A percentile compares a stretch with the other conserved stretches of the same genome.
Evolutionary conservation across 805 yeast species (phyloP).

Genomic region (Kluyveromyces aestuarii): DNA sequence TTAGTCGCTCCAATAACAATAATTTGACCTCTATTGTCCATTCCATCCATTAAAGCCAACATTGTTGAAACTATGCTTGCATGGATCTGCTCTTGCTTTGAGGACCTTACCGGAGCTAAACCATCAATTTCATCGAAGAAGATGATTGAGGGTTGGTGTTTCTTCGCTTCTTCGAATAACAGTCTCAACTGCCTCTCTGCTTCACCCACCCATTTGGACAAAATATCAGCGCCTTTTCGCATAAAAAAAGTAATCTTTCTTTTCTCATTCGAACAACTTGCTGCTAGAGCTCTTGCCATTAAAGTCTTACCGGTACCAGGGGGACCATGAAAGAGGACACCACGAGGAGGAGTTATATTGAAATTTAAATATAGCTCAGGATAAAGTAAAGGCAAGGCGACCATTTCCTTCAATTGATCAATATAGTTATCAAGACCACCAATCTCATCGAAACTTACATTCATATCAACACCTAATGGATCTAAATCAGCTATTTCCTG

Average conservation of each 20-base stretch:
- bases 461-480: conserved; percentile 85
- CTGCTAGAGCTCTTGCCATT: conserved; percentile 96
- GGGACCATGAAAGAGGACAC: conserved; percentile 96
- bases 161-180: conserved; percentile 90
- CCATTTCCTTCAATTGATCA: conserved; percentile 93
- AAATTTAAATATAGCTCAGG: conserved; percentile 91
- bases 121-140: conserved; percentile 98
- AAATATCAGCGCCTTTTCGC: conserved; percentile 97
- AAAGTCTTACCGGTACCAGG: conserved; percentile 98
- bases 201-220: conserved; percentile 98
- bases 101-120: conserved; percentile 92
- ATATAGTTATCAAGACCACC: conserved; percentile 92
- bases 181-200: conserved; percentile 91
- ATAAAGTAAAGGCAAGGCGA: conserved; percentile 80
- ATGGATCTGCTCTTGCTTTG: conserved; percentile 97
- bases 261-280: conserved; percentile 80
- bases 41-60: conserved; percentile 96
- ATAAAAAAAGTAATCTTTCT: conserved; percentile 90
- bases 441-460: conserved; percentile 71
- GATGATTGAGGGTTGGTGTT: conserved; percentile 91
- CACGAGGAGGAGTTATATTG: conserved; percentile 91
- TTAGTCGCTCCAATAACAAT: conserved; percentile 97
- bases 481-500: conserved; percentile 77
- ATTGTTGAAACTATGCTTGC: conserved; percentile 94
- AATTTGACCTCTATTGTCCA: conserved; percentile 97